Evolutionary conservation across 495 filamentous ascomycete species (phyloP).

Genomic region (Hyaloscypha bicolor): DNA sequence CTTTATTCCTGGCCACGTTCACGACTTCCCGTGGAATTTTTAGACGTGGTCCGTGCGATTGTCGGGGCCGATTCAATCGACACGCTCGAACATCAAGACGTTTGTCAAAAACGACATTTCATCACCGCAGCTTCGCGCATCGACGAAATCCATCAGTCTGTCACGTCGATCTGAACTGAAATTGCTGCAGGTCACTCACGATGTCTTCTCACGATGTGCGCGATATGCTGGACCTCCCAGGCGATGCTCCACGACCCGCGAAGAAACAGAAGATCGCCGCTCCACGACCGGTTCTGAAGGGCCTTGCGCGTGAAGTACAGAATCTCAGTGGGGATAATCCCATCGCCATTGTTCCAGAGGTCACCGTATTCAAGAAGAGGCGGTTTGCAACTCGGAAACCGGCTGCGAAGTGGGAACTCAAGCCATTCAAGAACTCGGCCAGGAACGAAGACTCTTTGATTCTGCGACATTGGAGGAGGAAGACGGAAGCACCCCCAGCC

Average conservation of each 20-base stretch:
- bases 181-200: constrained; percentile 26
- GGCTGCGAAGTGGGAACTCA: constrained; percentile 58
- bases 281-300: constrained; percentile 65
- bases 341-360: constrained; percentile 49
- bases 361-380: constrained; percentile 49
- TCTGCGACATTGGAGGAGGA: constrained; percentile 68
- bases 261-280: constrained; percentile 79
- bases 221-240: constrained; percentile 84
- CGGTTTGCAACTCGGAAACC: constrained; percentile 61
- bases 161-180: not conserved
- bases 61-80: not conserved
- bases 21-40: constrained; percentile 1
- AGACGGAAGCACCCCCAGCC: constrained; percentile 37
- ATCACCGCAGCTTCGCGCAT: not conserved
- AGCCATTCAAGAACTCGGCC: constrained; percentile 56
- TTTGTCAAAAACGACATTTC: not conserved
- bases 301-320: constrained; percentile 59
- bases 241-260: constrained; percentile 57
- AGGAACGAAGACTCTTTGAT: constrained; percentile 52
- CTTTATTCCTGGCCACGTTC: constrained; percentile 12
- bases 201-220: constrained; percentile 85
- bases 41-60: not conserved
- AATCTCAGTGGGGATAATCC: constrained; percentile 57
- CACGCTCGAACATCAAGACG: not conserved
- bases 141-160: constrained; percentile 3